Evolutionary conservation across 177 flowering plant genomes (phyloP).

Genomic region (Telopea speciosissima): DNA sequence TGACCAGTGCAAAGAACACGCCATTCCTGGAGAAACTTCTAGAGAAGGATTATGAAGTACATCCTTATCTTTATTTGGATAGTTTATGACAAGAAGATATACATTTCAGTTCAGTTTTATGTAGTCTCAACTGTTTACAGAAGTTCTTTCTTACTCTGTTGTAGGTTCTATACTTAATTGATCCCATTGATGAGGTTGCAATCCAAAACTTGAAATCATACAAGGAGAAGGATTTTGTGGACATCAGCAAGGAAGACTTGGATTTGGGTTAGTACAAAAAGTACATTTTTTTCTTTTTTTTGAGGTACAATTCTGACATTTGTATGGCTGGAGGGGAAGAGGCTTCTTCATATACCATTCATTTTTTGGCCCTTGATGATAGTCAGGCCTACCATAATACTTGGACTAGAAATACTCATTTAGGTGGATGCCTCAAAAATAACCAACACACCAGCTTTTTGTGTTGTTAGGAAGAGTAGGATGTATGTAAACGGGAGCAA

Average conservation of each 20-base stretch:
- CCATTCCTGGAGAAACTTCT: conserved; percentile 83
- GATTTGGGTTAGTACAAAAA: conserved; percentile 58
- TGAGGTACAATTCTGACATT: no score
- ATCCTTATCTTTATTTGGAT: conserved; percentile 1
- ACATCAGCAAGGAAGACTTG: conserved; percentile 94
- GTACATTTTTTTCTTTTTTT: not conserved
- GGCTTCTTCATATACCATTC: not conserved
- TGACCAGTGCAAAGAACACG: conserved; percentile 76
- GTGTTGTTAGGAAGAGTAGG: not conserved
- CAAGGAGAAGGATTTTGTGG: conserved; percentile 90
- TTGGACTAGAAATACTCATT: not conserved
- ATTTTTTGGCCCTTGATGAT: not conserved
- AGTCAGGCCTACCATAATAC: not conserved
- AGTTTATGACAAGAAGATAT: not conserved
- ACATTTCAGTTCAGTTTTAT: not conserved
- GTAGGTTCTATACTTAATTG: conserved; percentile 86
- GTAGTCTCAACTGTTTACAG: not conserved
- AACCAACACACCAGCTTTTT: not conserved
- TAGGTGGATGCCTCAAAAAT: not conserved
- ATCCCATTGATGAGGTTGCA: conserved; percentile 95
- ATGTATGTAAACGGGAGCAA: not conserved
- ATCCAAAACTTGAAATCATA: conserved; percentile 76
- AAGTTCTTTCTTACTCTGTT: conserved; percentile 6
- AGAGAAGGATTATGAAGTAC: conserved; percentile 79
- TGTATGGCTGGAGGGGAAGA: not conserved